phyloP scores from a whole-genome alignment of 1,284 basidiomycete genomes.

The Jaminaea rosea region DNA sequence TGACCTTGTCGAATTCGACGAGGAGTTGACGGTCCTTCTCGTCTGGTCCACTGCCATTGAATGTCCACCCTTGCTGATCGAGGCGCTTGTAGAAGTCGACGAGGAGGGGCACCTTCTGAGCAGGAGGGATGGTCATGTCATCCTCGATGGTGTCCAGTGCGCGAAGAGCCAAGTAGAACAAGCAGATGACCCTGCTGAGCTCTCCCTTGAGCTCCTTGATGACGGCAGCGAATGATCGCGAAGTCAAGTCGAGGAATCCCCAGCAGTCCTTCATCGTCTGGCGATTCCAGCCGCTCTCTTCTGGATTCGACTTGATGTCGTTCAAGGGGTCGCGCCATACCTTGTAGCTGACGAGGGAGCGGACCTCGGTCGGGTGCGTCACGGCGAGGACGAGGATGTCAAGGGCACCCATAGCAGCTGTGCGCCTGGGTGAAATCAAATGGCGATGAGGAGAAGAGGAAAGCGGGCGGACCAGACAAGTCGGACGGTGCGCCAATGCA shows the following conservation, averaged over 20 bases:
- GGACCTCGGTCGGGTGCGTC: constrained; percentile 45
- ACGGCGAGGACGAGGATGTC: constrained; percentile 10
- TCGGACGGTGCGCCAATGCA: too few relatives aligned
- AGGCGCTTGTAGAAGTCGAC: constrained; percentile 75
- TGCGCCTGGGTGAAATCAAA: too few relatives aligned
- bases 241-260: constrained; percentile 79
- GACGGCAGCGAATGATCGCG: constrained; percentile 81
- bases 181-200: constrained; percentile 73
- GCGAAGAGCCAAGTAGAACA: constrained; percentile 91
- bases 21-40: constrained; percentile 86
- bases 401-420: background rate
- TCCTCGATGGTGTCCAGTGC: constrained; percentile 95
- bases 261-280: constrained; percentile 74
- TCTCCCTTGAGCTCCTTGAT: constrained; percentile 96
- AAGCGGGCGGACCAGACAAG: background rate
- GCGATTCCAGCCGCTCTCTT: constrained; percentile 42
- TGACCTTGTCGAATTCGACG: constrained; percentile 73
- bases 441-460: background rate
- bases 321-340: constrained; percentile 50
- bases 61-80: constrained; percentile 78
- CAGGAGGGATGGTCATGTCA: constrained; percentile 88
- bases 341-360: constrained; percentile 47
- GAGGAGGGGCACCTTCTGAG: constrained; percentile 75
- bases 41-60: constrained; percentile 67
- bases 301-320: constrained; percentile 46